phyloP scores from a whole-genome alignment of 352 stramenopile species.

The Globisporangium takayamanum region DNA sequence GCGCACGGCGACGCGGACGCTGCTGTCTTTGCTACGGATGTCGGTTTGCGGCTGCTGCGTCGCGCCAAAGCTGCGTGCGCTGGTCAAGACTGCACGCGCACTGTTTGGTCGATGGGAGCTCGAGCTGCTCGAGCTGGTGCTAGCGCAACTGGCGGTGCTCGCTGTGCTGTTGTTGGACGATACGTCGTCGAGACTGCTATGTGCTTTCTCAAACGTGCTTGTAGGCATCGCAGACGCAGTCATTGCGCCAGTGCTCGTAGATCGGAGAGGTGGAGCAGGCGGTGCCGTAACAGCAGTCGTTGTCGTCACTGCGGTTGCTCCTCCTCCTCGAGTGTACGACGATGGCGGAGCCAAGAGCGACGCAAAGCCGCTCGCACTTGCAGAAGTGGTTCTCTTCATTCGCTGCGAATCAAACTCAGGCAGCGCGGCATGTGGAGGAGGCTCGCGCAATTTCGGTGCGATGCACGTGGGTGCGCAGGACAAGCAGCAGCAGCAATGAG shows the following conservation, averaged over 20 bases:
- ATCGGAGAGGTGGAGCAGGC: not conserved
- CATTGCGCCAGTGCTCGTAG: not conserved
- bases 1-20: slow-evolving; percentile 70
- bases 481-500: not conserved
- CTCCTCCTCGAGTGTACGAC: slow-evolving; percentile 1
- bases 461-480: not conserved
- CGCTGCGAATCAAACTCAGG: not conserved
- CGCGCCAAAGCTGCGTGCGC: not conserved
- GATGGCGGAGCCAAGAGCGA: slow-evolving; percentile 11
- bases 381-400: slow-evolving; percentile 11
- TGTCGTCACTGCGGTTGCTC: not conserved
- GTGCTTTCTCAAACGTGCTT: not conserved
- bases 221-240: not conserved
- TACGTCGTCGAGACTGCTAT: slow-evolving; percentile 1
- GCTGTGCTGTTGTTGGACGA: slow-evolving; percentile 4
- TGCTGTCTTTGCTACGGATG: slow-evolving; percentile 38
- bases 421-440: no score
- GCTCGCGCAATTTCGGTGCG: not conserved
- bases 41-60: no score
- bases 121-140: not conserved
- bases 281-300: not conserved
- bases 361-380: not conserved
- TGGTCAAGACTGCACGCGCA: not conserved
- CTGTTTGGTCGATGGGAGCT: not conserved
- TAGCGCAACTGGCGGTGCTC: not conserved